Evolutionary conservation across 2,329 filamentous ascomycete species (phyloP), one percentile per base, ranked within the genome.

Genomic region (Botrytis sinoallii): DNA sequence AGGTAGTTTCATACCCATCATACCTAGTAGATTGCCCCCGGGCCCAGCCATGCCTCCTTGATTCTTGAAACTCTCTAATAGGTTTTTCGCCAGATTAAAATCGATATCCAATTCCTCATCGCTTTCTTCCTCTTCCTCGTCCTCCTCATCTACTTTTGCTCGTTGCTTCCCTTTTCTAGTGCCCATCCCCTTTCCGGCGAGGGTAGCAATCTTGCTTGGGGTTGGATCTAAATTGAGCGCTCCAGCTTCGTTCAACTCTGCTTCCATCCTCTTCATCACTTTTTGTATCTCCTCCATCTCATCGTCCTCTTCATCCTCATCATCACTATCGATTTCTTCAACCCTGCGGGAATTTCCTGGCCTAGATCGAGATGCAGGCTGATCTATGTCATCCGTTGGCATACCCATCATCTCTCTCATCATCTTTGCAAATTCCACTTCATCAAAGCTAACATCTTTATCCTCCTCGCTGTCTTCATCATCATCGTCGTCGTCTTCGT

Each of bases 331-430:
- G 25, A 79, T 40, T 63, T 79, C 79, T 52, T 80, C 77, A 14
- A 78, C 66, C 69, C 66, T 74, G 38, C 55, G 72, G 61, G 46
- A 69, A 60, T 48, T 75, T 69, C 29, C 64, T 29, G 68, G 40
- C 5, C 68, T 74, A 20, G 65, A 69, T 44, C 57, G 68, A 5
- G 74, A 67, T 46, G 20, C 44, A 29, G 57, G 25, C 32, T 66
- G 40, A 18, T 70, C 63, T n/a, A 71, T 64, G 44, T 79, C 77
- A 52, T 79, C 79, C 0, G 82, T 77, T 40, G 86, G 85, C 63
- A 90, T 85, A 0, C 93, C 93, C 91, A 96, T 95, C 91, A 97
- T 95, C 80, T 97, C 93, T 75, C 90, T 89, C 93, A 99, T 97
- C 87, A 97, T 94, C 71, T 85, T 88, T 14, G 92, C 87, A 77